phyloP scores from a whole-genome alignment of 2,329 filamentous ascomycete genomes.

The Pezicula carpinea region DNA sequence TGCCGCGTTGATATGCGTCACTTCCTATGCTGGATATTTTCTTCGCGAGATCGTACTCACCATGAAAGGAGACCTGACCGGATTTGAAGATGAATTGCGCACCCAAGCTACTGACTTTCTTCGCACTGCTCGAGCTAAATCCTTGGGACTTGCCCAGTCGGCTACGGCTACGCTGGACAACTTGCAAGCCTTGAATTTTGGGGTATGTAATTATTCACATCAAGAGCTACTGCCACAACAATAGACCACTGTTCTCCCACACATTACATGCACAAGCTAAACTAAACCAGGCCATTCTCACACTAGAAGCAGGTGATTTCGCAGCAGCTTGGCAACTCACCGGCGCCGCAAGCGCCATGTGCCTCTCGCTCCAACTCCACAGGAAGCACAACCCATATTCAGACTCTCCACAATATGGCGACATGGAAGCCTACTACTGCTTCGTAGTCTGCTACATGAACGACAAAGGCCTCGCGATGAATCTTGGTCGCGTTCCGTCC shows the following conservation, averaged over 20 bases:
- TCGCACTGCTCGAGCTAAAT: not conserved
- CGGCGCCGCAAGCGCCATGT: slow-evolving; percentile 5
- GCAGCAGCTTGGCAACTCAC: slow-evolving; percentile 6
- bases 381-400: not conserved
- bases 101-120: slow-evolving; percentile 5
- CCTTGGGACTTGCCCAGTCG: not conserved
- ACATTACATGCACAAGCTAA: not conserved
- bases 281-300: slow-evolving; percentile 3
- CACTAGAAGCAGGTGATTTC: slow-evolving; percentile 12
- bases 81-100: slow-evolving; percentile 5
- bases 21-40: slow-evolving; percentile 10
- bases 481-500: slow-evolving; percentile 6
- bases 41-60: slow-evolving; percentile 10
- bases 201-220: slow-evolving; percentile 4
- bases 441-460: slow-evolving; percentile 9
- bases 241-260: too few species aligned
- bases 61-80: not conserved
- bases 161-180: slow-evolving; percentile 3
- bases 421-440: slow-evolving; percentile 8
- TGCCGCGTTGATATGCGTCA: slow-evolving; percentile 8
- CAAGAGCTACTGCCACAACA: too few species aligned
- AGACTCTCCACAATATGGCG: not conserved
- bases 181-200: slow-evolving; percentile 9
- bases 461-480: slow-evolving; percentile 14
- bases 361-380: slow-evolving; percentile 7